Base-by-base conservation (phyloP, 306 rosid genomes). In the Coriaria nepalensis region DNA sequence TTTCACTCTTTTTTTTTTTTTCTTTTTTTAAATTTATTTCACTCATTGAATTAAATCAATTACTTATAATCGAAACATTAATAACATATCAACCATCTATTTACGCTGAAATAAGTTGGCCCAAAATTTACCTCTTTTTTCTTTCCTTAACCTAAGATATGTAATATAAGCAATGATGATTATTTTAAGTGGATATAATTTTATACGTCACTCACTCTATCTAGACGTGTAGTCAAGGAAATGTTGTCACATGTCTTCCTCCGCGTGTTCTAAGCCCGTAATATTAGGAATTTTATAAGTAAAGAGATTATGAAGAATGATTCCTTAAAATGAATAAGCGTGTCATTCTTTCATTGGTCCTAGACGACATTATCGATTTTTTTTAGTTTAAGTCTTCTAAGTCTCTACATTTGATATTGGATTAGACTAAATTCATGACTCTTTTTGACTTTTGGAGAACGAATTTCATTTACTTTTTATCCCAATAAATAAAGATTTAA, bases 201-300 rank as follows among this genome's bases (percentile, higher is more conserved):
- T 74, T 61, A 63, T 63, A 78, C 82, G 88, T 76, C 88, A 78
- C 59, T 43, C 51, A 50, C 53, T 52, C 33, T 47, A 55, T 59
- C 29, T 13, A 69, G 88, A 81, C 84, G 94, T 74, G 80, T 74
- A 46, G 38, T 68, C 71, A 55, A 49, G 50, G 56, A 11, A 60
- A 55, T 62, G 60, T 20, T 38, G 51, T 59, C 72, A 68, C 70
- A 56, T 65, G 71, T 53, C 67, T 43, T 54, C 67, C 45, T 52
- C 49, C 32, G 37, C 33, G 14, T 13, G 64, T 35, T 59, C 45
- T 8, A 13, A 42, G 44, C 68, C 82, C 96, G 73, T 60, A 56
- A 71, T 74, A 71, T 78, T 62, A 72, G 82, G 80, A 66, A 39
- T 53, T 47, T 5, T 11, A 39, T 59, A 29, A 7, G 11, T 43